Evolutionary conservation across 176 grass and related monocot species (phyloP), one percentile per base, ranked within the genome.

Genomic region (Lolium perenne): DNA sequence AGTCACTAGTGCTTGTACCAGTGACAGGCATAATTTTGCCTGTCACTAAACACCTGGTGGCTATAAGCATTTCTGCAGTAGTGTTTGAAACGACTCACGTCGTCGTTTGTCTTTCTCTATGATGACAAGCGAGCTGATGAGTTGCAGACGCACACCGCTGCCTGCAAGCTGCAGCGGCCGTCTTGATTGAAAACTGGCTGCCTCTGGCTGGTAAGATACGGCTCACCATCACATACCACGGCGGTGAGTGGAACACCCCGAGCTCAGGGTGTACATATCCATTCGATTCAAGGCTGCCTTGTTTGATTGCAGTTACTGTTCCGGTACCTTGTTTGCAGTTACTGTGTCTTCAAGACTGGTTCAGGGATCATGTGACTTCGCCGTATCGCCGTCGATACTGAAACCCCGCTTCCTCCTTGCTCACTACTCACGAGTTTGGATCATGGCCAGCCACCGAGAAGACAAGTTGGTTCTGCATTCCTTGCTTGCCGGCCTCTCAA

Each of bases 301-400:
- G 23, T 15, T 26, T 35, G 32, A 35, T 35, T 35, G 32, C 32
- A 35, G 41, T 43, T 43, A 43, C 41, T 43, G 41, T 43, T 43
- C 41, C 3, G 32, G 53, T 62, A 69, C 18, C 8, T 55, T 25
- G 29, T 55, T 85, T 54, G 25, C 26, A 40, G 54, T 53, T 54
- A 57, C 16, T 55, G 3, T 29, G 63, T 57, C 74, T 67, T 69
- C 61, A 78, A 20, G 3, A 29, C 47, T 45, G 60, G 41, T 62
- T 6, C 45, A 76, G 14, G 17, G 46, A 72, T 86, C 83, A 85
- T 47, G 83, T 85, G 83, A 69, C 69, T 32, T 16, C 0, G 12
- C 32, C 32, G 32, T 35, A 35, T 35, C 32, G 32, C 66, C 35
- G 10, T 78, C 67, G 61, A 76, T 10, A 29, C 4, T 10, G 22